Evolutionary conservation across 768 basidiomycete genomes (phyloP).

Genomic region (Boletus reticuloceps): DNA sequence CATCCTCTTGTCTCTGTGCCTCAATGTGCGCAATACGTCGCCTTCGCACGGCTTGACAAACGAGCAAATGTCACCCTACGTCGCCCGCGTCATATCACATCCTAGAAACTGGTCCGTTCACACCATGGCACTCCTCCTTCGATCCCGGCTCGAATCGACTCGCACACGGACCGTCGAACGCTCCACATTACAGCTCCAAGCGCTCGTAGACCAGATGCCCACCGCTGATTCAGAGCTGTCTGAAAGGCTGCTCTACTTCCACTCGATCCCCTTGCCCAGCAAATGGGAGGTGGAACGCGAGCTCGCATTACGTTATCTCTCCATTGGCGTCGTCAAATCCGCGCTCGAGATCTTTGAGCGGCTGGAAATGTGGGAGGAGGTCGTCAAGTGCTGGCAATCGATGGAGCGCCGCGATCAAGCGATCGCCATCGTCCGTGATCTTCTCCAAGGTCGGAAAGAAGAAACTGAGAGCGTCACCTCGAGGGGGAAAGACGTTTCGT

Average conservation of each 20-base stretch:
- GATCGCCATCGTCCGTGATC: conserved; percentile 75
- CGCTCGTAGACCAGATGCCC: conserved; percentile 95
- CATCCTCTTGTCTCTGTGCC: conserved; percentile 86
- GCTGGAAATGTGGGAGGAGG: conserved; percentile 99
- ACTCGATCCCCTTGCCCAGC: conserved; percentile 78
- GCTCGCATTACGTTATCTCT: conserved; percentile 78
- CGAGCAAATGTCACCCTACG: conserved; percentile 92
- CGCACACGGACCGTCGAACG: conserved; percentile 93
- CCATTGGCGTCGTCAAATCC: conserved; percentile 83
- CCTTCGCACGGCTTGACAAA: conserved; percentile 87
- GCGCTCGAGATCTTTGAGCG: conserved; percentile 93
- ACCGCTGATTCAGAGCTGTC: conserved; percentile 70
- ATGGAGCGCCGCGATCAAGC: conserved; percentile 81
- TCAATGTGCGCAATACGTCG: conserved; percentile 86
- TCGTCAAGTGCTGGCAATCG: conserved; percentile 80
- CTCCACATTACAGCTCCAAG: conserved; percentile 88
- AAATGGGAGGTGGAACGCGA: conserved; percentile 95
- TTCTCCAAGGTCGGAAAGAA: conserved; percentile 80
- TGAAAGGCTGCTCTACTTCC: conserved; percentile 79
- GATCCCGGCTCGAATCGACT: conserved; percentile 85
- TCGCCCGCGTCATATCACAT: conserved; percentile 84
- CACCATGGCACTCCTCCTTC: conserved; percentile 92
- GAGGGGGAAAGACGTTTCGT: conserved; percentile 52
- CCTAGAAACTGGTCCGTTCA: conserved; percentile 95
- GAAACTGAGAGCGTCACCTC: conserved; percentile 74